phyloP scores from a whole-genome alignment of 345 rosid genomes.

The Aethionema arabicum region DNA sequence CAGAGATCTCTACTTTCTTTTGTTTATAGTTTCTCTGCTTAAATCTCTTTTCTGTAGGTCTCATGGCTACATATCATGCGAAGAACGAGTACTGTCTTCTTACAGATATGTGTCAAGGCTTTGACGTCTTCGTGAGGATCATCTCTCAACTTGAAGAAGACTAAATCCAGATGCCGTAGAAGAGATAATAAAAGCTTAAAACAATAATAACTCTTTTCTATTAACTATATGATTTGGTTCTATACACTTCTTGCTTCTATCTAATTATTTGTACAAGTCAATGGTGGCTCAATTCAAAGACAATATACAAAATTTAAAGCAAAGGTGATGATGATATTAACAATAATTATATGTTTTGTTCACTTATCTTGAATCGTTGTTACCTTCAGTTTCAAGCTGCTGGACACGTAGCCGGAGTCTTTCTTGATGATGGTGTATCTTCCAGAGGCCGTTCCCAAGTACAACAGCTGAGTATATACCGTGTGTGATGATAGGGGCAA shows the following conservation, averaged over 20 bases:
- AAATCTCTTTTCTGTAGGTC: slow-evolving; percentile 48
- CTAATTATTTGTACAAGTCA: slow-evolving; percentile 24
- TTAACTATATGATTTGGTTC: slow-evolving; percentile 11
- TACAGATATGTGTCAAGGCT: slow-evolving; percentile 93
- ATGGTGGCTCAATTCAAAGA: slow-evolving; percentile 26
- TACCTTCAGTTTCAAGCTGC: slow-evolving; percentile 52
- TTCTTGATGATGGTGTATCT: slow-evolving; percentile 76
- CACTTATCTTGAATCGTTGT: slow-evolving; percentile 26
- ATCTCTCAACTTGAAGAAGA: slow-evolving; percentile 74
- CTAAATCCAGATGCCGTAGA: slow-evolving; percentile 29
- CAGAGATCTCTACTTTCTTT: background rate
- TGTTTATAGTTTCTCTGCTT: background rate
- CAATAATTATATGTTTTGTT: background rate
- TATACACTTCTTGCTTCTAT: slow-evolving; percentile 35
- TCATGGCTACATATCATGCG: slow-evolving; percentile 95
- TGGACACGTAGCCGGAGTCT: slow-evolving; percentile 65
- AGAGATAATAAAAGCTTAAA: slow-evolving; percentile 21
- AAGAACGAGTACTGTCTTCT: slow-evolving; percentile 94
- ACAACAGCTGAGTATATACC: slow-evolving; percentile 90
- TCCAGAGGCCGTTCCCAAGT: slow-evolving; percentile 88
- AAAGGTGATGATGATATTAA: background rate
- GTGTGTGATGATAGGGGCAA: slow-evolving; percentile 86
- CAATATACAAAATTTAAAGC: slow-evolving; percentile 29
- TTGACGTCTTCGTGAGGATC: slow-evolving; percentile 63
- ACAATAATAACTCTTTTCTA: slow-evolving; percentile 3